These are phyloP conservation scores for Lipomyces orientalis DNA, from an alignment of 805 yeast species.

Conservation along the genomic window DNA sequence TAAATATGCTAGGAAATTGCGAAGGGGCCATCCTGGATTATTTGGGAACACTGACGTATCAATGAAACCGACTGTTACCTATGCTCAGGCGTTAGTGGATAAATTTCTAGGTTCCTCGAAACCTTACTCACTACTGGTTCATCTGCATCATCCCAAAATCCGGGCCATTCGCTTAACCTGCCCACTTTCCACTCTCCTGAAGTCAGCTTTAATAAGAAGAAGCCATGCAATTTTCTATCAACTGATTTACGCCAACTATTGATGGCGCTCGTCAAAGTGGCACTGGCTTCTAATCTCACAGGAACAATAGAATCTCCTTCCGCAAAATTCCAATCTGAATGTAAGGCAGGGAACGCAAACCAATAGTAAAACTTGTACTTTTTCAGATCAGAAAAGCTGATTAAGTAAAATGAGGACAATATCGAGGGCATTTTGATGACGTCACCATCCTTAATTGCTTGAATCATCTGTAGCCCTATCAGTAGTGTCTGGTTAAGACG, in stretches of 20 bases:
- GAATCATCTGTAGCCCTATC: constrained; percentile 15
- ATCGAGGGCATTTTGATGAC: constrained; percentile 51
- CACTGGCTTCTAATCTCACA: constrained; percentile 5
- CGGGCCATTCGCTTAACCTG: constrained; percentile 34
- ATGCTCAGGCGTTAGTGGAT: not conserved
- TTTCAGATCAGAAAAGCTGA: constrained; percentile 86
- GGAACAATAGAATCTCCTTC: constrained; percentile 3
- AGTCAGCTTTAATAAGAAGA: constrained; percentile 39
- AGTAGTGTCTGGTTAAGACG: not conserved
- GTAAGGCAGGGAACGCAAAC: constrained; percentile 78
- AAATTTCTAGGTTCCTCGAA: not conserved
- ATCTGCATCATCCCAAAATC: constrained; percentile 31
- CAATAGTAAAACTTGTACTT: constrained; percentile 88
- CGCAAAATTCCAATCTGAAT: constrained; percentile 54
- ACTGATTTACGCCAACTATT: constrained; percentile 27
- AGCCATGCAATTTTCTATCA: constrained; percentile 17
- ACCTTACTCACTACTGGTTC: not conserved
- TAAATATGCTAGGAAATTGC: constrained; percentile 62
- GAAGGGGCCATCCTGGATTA: constrained; percentile 59
- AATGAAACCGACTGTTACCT: constrained; percentile 48
- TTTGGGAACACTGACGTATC: constrained; percentile 48
- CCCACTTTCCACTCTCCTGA: constrained; percentile 32
- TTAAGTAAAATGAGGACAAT: constrained; percentile 54
- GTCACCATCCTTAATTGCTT: constrained; percentile 46
- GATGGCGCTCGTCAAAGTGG: constrained; percentile 16